Conservation (phyloP, 495 filamentous ascomycete genomes). For the Aspergillus mulundensis region DNA sequence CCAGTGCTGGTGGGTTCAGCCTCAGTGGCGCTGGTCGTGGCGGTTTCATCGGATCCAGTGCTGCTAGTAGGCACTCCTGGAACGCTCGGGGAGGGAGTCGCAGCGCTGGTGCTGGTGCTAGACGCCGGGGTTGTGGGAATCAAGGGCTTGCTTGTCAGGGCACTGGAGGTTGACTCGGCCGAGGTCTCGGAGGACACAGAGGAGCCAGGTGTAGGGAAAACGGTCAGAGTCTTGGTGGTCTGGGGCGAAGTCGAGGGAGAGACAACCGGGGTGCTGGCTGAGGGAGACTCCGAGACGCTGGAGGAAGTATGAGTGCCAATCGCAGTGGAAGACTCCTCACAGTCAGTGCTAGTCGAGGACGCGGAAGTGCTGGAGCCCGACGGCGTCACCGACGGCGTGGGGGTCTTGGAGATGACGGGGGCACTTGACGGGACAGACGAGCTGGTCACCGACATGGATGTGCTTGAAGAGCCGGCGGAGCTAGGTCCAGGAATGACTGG, state of each 20-base stretch:
- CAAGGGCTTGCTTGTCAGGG: neutral
- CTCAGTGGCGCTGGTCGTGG: neutral
- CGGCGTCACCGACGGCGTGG: neutral
- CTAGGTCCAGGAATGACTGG: neutral
- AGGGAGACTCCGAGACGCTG: constrained; percentile 5
- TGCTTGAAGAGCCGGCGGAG: neutral
- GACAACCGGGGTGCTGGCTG: constrained; percentile 1
- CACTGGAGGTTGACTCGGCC: constrained; percentile 1
- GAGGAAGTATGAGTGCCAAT: constrained; percentile 2
- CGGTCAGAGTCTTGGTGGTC: constrained; percentile 6
- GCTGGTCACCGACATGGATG: neutral
- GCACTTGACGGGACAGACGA: constrained; percentile 1
- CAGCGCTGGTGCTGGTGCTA: neutral
- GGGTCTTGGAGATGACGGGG: neutral
- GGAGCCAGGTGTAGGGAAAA: constrained; percentile 8
- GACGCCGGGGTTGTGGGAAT: neutral
- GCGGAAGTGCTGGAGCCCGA: neutral
- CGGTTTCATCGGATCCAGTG: neutral
- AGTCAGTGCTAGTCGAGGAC: neutral
- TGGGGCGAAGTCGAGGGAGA: neutral
- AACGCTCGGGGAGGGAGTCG: neutral
- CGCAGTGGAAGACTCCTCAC: neutral
- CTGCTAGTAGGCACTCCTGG: neutral
- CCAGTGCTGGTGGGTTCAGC: neutral
- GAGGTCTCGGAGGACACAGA: neutral